These are phyloP conservation scores for Candida succiphila DNA, from an alignment of 805 yeast species.

Conservation along the genomic window DNA sequence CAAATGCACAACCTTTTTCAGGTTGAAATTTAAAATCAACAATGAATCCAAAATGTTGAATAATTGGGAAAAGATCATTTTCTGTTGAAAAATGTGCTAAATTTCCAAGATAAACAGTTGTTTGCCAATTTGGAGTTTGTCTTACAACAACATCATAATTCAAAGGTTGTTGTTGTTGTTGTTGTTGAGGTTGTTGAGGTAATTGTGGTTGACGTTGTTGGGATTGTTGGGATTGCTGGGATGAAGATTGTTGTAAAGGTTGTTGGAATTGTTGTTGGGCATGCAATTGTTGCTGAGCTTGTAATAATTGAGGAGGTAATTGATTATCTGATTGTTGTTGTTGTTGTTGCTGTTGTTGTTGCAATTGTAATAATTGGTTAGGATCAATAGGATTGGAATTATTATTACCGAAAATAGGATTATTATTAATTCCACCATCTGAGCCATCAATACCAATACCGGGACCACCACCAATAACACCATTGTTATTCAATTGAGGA, in stretches of 20 bases:
- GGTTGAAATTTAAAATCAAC: slow-evolving; percentile 73
- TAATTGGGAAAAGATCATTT: slow-evolving; percentile 59
- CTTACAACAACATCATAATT: slow-evolving; percentile 60
- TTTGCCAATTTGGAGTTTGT: slow-evolving; percentile 75
- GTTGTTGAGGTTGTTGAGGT: neutral
- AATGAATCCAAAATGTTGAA: slow-evolving; percentile 75
- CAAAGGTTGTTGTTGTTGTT: neutral
- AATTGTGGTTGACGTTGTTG: neutral
- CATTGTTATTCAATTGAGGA: too few species aligned
- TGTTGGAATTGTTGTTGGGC: slow-evolving; percentile 14
- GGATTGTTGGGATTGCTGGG: neutral
- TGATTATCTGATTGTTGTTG: slow-evolving; percentile 3
- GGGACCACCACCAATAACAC: too few species aligned
- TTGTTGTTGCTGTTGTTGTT: slow-evolving; percentile 10
- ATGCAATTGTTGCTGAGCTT: slow-evolving; percentile 8
- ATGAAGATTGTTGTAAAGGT: slow-evolving; percentile 1
- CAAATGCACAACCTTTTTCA: slow-evolving; percentile 83
- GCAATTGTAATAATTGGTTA: slow-evolving; percentile 11
- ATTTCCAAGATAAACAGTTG: slow-evolving; percentile 83
- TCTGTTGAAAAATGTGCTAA: slow-evolving; percentile 70
- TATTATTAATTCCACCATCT: too few species aligned
- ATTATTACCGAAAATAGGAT: too few species aligned
- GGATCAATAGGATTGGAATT: too few species aligned
- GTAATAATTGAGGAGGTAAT: neutral
- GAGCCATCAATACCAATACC: too few species aligned